A percentile compares a stretch with the other conserved stretches of the same genome.
Evolutionary conservation across 2,329 filamentous ascomycete species (phyloP).

Genomic region (Didymella pinodella): DNA sequence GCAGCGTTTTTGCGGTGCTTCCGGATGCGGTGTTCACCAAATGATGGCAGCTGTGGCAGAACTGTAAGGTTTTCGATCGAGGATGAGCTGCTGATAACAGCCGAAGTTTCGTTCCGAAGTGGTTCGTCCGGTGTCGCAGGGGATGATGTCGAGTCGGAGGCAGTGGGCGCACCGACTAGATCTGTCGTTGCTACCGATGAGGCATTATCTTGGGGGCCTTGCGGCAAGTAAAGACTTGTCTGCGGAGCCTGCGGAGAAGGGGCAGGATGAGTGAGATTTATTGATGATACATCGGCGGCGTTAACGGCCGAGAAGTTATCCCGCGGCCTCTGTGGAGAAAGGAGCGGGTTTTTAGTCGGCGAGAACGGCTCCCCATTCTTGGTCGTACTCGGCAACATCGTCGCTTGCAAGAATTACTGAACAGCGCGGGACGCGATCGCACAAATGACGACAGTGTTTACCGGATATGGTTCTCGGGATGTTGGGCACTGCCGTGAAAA

Average conservation of each 20-base stretch:
- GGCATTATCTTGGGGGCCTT: constrained; percentile 38
- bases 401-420: constrained; percentile 26
- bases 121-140: constrained; percentile 39
- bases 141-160: constrained; percentile 28
- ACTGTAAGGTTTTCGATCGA: constrained; percentile 48
- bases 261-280: constrained; percentile 38
- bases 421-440: constrained; percentile 23
- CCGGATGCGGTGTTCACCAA: constrained; percentile 48
- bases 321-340: constrained; percentile 43
- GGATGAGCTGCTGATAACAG: constrained; percentile 40
- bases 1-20: constrained; percentile 52
- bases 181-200: constrained; percentile 40
- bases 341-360: constrained; percentile 44
- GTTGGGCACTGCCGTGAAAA: constrained; percentile 24
- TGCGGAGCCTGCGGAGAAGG: constrained; percentile 36
- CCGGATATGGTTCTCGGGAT: constrained; percentile 17
- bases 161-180: constrained; percentile 39
- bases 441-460: constrained; percentile 21
- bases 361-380: constrained; percentile 44
- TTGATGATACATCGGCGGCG: constrained; percentile 36
- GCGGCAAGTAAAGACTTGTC: constrained; percentile 35
- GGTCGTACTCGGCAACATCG: constrained; percentile 35
- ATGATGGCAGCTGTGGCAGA: constrained; percentile 45
- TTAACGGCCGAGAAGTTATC: constrained; percentile 46
- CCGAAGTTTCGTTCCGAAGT: constrained; percentile 28